These are phyloP conservation scores for Scheffersomyces lignicola DNA, from an alignment of 1,139 yeast genomes.

Conservation along the genomic window DNA sequence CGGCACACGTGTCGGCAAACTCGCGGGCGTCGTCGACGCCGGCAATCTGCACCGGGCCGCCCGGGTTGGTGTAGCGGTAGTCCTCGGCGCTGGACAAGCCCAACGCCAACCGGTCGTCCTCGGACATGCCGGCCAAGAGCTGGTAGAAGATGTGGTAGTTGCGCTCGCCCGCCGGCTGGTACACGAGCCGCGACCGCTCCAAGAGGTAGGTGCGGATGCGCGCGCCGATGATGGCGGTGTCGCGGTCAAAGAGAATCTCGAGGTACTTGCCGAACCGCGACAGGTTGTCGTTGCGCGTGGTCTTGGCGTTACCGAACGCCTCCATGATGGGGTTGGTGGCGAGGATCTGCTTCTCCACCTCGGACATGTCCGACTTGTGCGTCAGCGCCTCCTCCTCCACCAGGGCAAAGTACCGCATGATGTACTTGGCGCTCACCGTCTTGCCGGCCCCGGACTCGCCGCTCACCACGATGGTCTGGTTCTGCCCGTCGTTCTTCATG, in stretches of 20 bases:
- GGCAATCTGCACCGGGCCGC: conserved; percentile 70
- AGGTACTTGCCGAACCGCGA: conserved; percentile 96
- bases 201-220: conserved; percentile 87
- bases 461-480: conserved; percentile 94
- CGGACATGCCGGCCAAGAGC: conserved; percentile 72
- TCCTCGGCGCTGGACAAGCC: conserved; percentile 66
- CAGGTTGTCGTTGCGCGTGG: conserved; percentile 95
- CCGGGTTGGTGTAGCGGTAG: conserved; percentile 86
- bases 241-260: conserved; percentile 79
- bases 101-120: conserved; percentile 56
- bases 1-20: conserved; percentile 70
- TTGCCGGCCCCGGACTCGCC: conserved; percentile 99
- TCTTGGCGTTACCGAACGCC: conserved; percentile 97
- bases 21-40: conserved; percentile 85
- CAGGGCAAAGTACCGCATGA: conserved; percentile 96
- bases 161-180: conserved; percentile 86
- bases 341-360: conserved; percentile 89
- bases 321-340: conserved; percentile 99
- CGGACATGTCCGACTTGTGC: conserved; percentile 74
- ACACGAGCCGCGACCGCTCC: conserved; percentile 92
- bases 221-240: conserved; percentile 87
- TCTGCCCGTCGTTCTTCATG: conserved; percentile 80
- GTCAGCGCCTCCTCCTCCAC: conserved; percentile 64
- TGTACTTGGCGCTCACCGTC: conserved; percentile 94
- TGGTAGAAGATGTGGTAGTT: conserved; percentile 97